phyloP scores from a whole-genome alignment of 345 rosid genomes.

The Hibiscus trionum region DNA sequence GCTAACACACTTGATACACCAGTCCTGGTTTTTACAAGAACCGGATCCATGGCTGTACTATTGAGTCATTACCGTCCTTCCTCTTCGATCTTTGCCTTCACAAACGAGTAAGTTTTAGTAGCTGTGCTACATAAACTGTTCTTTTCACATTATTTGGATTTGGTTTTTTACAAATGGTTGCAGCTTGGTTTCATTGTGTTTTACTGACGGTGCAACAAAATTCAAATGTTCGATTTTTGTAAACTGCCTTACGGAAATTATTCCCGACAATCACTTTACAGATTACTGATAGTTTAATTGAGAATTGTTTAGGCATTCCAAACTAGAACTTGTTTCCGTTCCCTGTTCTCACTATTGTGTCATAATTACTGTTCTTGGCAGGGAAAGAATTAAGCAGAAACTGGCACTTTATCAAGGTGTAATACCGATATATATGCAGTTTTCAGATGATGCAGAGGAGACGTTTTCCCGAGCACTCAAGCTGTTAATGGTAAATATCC shows the following conservation, averaged over 20 bases:
- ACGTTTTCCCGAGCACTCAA: constrained; percentile 70
- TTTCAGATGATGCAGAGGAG: constrained; percentile 82
- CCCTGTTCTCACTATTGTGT: not conserved
- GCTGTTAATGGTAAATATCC: constrained; percentile 49
- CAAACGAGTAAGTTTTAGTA: constrained; percentile 62
- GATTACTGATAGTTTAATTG: not conserved
- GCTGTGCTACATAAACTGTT: not conserved
- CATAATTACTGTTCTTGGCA: constrained; percentile 22
- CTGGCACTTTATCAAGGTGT: constrained; percentile 83
- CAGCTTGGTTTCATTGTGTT: not conserved
- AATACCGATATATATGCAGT: constrained; percentile 75
- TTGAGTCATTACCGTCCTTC: constrained; percentile 85
- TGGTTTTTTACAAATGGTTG: not conserved
- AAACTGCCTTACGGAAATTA: too few species aligned
- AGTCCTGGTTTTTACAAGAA: constrained; percentile 80
- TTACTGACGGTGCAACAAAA: not conserved
- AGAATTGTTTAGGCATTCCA: not conserved
- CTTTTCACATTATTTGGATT: not conserved
- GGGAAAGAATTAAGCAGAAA: constrained; percentile 86
- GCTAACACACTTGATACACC: constrained; percentile 82
- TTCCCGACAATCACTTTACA: not conserved
- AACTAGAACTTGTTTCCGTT: not conserved
- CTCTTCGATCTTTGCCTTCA: constrained; percentile 85
- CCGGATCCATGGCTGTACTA: constrained; percentile 87
- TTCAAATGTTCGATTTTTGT: not conserved